phyloP scores from a whole-genome alignment of 1,284 basidiomycete genomes.

The Neonothopanus nambi region DNA sequence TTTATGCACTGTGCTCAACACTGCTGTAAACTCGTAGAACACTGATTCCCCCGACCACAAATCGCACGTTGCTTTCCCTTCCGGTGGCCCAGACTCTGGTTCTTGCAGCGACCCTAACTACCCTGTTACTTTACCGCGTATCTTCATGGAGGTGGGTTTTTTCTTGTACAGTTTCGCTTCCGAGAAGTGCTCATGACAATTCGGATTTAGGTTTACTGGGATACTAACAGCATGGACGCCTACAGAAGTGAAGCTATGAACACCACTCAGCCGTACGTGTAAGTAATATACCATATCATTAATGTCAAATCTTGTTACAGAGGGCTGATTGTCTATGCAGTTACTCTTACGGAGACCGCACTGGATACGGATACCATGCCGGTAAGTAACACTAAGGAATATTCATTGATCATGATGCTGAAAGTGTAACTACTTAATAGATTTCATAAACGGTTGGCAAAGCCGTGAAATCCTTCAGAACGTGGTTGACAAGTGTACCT shows the following conservation, averaged over 20 bases:
- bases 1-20: background rate
- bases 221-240: conserved; percentile 33
- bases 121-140: conserved; percentile 41
- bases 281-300: conserved; percentile 21
- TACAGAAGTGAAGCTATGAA: conserved; percentile 38
- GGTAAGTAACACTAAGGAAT: conserved; percentile 26
- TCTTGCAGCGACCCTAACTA: conserved; percentile 43
- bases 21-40: conserved; percentile 30
- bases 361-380: conserved; percentile 53
- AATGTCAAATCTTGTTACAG: too few species aligned
- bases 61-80: conserved; percentile 45
- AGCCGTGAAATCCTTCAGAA: conserved; percentile 39
- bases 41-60: conserved; percentile 43
- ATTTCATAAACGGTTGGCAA: conserved; percentile 55
- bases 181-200: background rate
- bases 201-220: conserved; percentile 40
- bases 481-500: conserved; percentile 45
- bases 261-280: conserved; percentile 46
- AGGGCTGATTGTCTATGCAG: conserved; percentile 21
- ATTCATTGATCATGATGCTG: background rate
- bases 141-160: conserved; percentile 43
- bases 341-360: conserved; percentile 43
- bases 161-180: background rate
- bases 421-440: conserved; percentile 26
- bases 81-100: conserved; percentile 43